Conservation (phyloP, 257 asterid genomes). For the Thymus quinquecostatus region DNA sequence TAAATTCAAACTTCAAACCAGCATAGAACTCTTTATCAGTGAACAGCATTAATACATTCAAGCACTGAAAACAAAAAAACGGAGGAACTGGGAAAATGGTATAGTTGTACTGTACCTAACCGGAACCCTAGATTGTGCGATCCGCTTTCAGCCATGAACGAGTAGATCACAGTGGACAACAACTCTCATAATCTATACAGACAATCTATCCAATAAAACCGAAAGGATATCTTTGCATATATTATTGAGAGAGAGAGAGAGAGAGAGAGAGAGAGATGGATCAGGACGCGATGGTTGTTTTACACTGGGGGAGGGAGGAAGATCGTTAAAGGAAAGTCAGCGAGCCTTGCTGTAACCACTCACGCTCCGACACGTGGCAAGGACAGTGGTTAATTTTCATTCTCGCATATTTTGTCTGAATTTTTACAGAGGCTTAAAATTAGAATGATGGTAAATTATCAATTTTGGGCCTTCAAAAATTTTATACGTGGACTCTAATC, state of each 20-base stretch:
- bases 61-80: background rate
- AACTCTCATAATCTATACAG: constrained; percentile 1
- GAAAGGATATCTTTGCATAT: background rate
- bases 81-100: background rate
- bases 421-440: background rate
- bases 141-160: constrained; percentile 64
- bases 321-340: constrained; percentile 35
- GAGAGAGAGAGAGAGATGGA: constrained; percentile 20
- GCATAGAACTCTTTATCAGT: constrained; percentile 4
- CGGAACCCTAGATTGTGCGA: constrained; percentile 57
- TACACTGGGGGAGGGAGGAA: constrained; percentile 28
- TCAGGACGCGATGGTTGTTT: constrained; percentile 31
- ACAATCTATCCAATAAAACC: background rate
- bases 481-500: too few relatives aligned
- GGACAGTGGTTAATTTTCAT: background rate
- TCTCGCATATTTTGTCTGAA: background rate
- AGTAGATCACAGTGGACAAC: constrained; percentile 35
- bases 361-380: constrained; percentile 16
- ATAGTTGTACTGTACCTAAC: constrained; percentile 45
- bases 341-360: constrained; percentile 26
- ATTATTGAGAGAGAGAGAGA: constrained; percentile 8
- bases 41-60: constrained; percentile 6
- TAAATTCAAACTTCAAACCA: constrained; percentile 24
- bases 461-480: background rate
- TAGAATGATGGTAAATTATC: background rate